A percentile compares a stretch with the other conserved stretches of the same genome.
These are phyloP conservation scores for Oryza brachyantha DNA, from an alignment of 176 grass and related monocot species.

Conservation along the genomic window DNA sequence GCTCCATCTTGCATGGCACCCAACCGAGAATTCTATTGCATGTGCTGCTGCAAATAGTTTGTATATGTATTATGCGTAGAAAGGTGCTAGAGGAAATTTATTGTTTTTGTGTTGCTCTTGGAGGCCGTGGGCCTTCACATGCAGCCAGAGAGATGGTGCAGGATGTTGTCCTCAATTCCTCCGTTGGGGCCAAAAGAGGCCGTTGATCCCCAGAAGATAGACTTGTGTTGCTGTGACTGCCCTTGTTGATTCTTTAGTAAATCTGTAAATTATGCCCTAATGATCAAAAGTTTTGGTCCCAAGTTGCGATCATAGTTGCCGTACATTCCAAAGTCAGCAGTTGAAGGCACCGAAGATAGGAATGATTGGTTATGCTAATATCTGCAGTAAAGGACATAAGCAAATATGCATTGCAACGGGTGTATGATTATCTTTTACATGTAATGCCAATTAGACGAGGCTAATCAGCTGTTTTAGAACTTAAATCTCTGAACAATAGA, in stretches of 20 bases:
- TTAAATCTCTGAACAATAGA: constrained; percentile 22
- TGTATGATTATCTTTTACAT: constrained; percentile 28
- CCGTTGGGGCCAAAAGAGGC: constrained; percentile 27
- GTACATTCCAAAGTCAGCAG: constrained; percentile 33
- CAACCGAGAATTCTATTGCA: constrained; percentile 82
- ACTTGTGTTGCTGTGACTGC: constrained; percentile 23
- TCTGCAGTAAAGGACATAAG: neutral
- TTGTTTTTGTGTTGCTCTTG: constrained; percentile 29
- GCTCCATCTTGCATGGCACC: constrained; percentile 92
- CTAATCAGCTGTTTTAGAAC: constrained; percentile 24
- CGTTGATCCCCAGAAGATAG: constrained; percentile 21
- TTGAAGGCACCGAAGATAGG: constrained; percentile 23
- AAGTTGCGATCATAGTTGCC: constrained; percentile 39
- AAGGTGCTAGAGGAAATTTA: constrained; percentile 37
- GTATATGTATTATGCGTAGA: constrained; percentile 99
- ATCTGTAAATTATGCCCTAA: constrained; percentile 77
- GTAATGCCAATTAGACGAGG: constrained; percentile 34
- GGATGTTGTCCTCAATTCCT: constrained; percentile 20
- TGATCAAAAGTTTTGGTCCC: constrained; percentile 40
- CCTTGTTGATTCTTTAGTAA: constrained; percentile 69
- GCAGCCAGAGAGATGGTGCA: constrained; percentile 28
- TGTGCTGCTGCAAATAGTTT: constrained; percentile 95
- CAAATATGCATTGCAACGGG: neutral
- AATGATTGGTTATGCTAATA: constrained; percentile 18
- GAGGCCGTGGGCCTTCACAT: constrained; percentile 16